A percentile compares a stretch with the other conserved stretches of the same genome.
Evolutionary conservation across 2,329 filamentous ascomycete genomes (phyloP).

Genomic region (Macrophomina phaseolina): DNA sequence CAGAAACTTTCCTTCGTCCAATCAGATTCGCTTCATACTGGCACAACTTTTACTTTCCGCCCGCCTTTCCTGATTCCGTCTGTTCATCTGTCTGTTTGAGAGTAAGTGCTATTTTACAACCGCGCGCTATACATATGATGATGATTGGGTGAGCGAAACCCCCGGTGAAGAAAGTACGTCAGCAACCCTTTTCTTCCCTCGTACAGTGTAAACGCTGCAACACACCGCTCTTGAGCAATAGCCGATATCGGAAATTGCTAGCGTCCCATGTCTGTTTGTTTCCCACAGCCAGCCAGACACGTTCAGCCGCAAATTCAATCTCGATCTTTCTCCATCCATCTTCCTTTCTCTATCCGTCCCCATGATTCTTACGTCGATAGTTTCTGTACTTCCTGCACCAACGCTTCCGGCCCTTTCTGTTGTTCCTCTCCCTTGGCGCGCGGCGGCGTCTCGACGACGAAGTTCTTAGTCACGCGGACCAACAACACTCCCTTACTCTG

Average conservation of each 20-base stretch:
- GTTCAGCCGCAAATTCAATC: not conserved
- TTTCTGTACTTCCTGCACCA: conserved; percentile 6
- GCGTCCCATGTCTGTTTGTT: too few relatives aligned
- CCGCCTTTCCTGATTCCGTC: not conserved
- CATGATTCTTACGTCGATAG: not conserved
- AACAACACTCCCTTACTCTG: conserved; percentile 72
- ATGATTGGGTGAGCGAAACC: not conserved
- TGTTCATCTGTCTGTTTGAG: not conserved
- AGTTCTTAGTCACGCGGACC: conserved; percentile 71
- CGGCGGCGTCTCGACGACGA: conserved; percentile 18
- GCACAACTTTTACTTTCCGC: too few relatives aligned
- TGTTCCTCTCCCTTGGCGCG: not conserved
- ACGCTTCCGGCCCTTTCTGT: not conserved
- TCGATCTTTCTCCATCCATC: not conserved
- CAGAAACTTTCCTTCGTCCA: not conserved
- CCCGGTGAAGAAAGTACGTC: too few relatives aligned
- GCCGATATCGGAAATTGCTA: not conserved
- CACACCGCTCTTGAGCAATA: not conserved
- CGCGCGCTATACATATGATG: conserved; percentile 3
- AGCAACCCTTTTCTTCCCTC: not conserved
- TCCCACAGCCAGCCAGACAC: too few relatives aligned
- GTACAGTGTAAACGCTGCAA: conserved; percentile 19
- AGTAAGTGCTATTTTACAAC: not conserved
- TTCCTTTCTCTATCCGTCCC: not conserved
- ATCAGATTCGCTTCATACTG: too few relatives aligned